Percentiles rank a stretch among this genome's conserved stretches.
Evolutionary conservation across 2,329 filamentous ascomycete genomes (phyloP).

Genomic region (Fusarium dimerum): DNA sequence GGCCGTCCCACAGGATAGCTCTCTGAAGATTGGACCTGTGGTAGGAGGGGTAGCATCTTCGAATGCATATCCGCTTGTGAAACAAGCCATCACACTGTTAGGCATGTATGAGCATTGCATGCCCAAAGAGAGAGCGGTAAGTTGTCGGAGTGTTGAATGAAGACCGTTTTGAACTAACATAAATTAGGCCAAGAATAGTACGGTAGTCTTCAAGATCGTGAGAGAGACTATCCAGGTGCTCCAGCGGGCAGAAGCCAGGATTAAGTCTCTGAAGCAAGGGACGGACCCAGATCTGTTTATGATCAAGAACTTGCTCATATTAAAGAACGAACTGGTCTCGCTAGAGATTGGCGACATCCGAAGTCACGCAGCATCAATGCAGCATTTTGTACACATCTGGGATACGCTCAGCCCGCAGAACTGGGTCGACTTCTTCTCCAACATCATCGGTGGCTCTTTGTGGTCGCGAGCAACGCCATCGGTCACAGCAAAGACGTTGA

Average conservation of each 20-base stretch:
- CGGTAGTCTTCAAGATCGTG: slow-evolving; percentile 70
- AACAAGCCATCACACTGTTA: slow-evolving; percentile 58
- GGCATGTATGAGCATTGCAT: slow-evolving; percentile 65
- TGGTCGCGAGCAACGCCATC: slow-evolving; percentile 43
- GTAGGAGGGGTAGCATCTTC: slow-evolving; percentile 52
- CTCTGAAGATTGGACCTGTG: slow-evolving; percentile 52
- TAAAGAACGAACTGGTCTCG: slow-evolving; percentile 94
- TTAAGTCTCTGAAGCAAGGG: slow-evolving; percentile 61
- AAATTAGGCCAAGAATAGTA: slow-evolving; percentile 46
- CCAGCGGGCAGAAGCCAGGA: slow-evolving; percentile 70
- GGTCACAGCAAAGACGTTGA: slow-evolving; percentile 42
- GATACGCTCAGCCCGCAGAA: slow-evolving; percentile 60
- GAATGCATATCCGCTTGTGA: slow-evolving; percentile 60
- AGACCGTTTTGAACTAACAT: slow-evolving; percentile 14
- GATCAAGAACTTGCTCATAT: slow-evolving; percentile 88
- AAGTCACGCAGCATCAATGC: slow-evolving; percentile 49
- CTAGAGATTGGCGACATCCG: slow-evolving; percentile 83
- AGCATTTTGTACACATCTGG: slow-evolving; percentile 67
- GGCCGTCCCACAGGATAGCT: slow-evolving; percentile 46
- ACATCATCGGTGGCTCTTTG: slow-evolving; percentile 56
- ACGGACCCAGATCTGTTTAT: slow-evolving; percentile 87
- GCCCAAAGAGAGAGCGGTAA: slow-evolving; percentile 63
- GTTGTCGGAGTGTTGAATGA: slow-evolving; percentile 24
- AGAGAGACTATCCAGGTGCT: slow-evolving; percentile 86
- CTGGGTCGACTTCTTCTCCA: slow-evolving; percentile 59